Evolutionary conservation across 202 grass and related monocot genomes (phyloP).

Genomic region (Schoenoplectus tabernaemontani): DNA sequence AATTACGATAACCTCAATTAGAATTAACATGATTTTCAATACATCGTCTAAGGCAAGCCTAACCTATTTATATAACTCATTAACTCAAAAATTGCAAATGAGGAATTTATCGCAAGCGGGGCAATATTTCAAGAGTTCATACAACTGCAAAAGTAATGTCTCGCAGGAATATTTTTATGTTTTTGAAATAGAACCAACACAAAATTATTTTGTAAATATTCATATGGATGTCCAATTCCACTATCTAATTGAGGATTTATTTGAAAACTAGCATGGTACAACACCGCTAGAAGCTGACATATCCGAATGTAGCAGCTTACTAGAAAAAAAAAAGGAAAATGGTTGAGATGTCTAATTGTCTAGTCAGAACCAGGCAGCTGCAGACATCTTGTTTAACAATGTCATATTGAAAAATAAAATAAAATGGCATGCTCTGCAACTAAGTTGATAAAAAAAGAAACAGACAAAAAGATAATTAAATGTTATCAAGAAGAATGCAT

Average conservation of each 20-base stretch:
- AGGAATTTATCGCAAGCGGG: too few species aligned
- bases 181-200: background rate
- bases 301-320: background rate
- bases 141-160: too few species aligned
- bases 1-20: too few species aligned
- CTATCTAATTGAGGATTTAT: background rate
- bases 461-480: background rate
- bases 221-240: slow-evolving; percentile 2
- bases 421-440: background rate
- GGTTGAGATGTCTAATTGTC: too few species aligned
- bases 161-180: too few species aligned
- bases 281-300: background rate
- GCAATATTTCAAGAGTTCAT: too few species aligned
- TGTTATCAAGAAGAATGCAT: background rate
- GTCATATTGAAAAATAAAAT: background rate
- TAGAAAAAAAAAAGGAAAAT: too few species aligned
- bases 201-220: background rate
- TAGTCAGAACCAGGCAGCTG: background rate
- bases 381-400: slow-evolving; percentile 4
- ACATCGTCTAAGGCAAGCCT: too few species aligned
- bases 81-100: too few species aligned
- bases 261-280: background rate
- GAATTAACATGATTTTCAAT: too few species aligned
- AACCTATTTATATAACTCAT: too few species aligned
- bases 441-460: background rate